phyloP scores from a whole-genome alignment of 805 yeast genomes.

The Brettanomyces naardenensis region DNA sequence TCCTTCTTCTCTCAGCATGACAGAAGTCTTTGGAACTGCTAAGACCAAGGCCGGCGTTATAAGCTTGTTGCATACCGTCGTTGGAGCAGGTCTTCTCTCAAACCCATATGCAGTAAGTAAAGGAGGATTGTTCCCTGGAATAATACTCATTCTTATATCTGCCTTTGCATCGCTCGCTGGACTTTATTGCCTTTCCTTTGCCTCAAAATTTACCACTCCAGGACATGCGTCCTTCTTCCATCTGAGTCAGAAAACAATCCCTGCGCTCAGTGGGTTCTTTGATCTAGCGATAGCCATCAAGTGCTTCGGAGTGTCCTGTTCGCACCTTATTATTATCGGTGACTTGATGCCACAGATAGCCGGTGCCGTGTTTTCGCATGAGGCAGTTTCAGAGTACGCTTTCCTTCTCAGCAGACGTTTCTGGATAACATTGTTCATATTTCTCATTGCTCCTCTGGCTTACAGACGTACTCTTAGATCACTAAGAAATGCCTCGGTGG shows the following conservation, averaged over 20 bases:
- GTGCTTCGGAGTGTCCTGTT: slow-evolving; percentile 64
- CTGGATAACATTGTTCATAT: slow-evolving; percentile 57
- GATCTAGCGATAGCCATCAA: slow-evolving; percentile 64
- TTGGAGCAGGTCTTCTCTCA: slow-evolving; percentile 63
- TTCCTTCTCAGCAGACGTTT: slow-evolving; percentile 36
- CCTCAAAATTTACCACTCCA: slow-evolving; percentile 44
- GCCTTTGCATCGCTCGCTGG: slow-evolving; percentile 50
- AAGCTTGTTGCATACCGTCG: slow-evolving; percentile 47
- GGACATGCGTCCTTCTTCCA: slow-evolving; percentile 64
- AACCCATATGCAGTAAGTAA: slow-evolving; percentile 60
- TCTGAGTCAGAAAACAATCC: slow-evolving; percentile 52
- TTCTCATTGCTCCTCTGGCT: slow-evolving; percentile 52
- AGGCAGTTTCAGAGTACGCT: slow-evolving; percentile 11
- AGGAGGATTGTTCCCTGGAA: slow-evolving; percentile 40
- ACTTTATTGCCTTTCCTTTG: slow-evolving; percentile 51
- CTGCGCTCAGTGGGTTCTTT: slow-evolving; percentile 51
- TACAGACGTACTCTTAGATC: slow-evolving; percentile 73
- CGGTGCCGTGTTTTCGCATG: slow-evolving; percentile 19
- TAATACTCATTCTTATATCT: slow-evolving; percentile 31
- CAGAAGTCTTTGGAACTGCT: slow-evolving; percentile 9
- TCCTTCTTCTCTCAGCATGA: not conserved
- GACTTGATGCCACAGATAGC: slow-evolving; percentile 60
- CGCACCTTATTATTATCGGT: slow-evolving; percentile 63
- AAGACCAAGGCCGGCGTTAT: slow-evolving; percentile 41
- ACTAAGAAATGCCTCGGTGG: slow-evolving; percentile 73